A percentile compares a stretch with the other conserved stretches of the same genome.
Conservation (phyloP, 208 protist genomes). For the Trypanosoma cruzi region DNA sequence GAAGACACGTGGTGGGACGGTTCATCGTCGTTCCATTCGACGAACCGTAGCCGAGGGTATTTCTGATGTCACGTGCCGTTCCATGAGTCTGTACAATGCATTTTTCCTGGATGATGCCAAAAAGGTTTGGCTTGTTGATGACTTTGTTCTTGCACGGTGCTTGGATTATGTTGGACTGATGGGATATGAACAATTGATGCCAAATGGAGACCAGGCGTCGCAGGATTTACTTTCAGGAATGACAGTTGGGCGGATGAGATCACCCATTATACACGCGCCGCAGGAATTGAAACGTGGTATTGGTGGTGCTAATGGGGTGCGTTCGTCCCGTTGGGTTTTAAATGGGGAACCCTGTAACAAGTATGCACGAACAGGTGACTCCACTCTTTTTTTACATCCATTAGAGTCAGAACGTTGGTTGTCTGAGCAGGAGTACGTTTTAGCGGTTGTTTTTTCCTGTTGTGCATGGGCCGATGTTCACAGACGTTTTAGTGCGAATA, state of each 20-base stretch:
- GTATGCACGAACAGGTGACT: not conserved
- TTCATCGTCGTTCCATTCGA: not conserved
- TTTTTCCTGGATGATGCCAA: constrained; percentile 58
- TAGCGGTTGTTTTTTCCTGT: constrained; percentile 68
- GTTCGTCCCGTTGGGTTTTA: constrained; percentile 2
- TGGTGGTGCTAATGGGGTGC: constrained; percentile 14
- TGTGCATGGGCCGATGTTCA: constrained; percentile 34
- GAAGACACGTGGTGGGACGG: not conserved
- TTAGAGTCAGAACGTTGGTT: constrained; percentile 75
- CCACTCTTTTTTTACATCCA: constrained; percentile 48
- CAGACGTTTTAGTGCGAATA: not conserved
- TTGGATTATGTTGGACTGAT: constrained; percentile 76
- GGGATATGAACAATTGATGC: constrained; percentile 59
- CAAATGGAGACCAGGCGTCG: constrained; percentile 13
- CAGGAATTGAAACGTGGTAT: constrained; percentile 18
- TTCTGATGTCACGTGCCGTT: constrained; percentile 10
- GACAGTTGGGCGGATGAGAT: constrained; percentile 18
- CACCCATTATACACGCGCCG: constrained; percentile 21
- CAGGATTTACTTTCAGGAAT: not conserved
- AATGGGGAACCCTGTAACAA: not conserved
- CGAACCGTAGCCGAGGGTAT: not conserved
- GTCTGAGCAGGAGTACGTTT: constrained; percentile 84
- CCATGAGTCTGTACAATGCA: constrained; percentile 65
- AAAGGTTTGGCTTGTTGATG: constrained; percentile 68
- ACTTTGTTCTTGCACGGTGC: constrained; percentile 67